A percentile compares a stretch with the other conserved stretches of the same genome.
phyloP scores from a whole-genome alignment of 2,329 filamentous ascomycete genomes.

The Ceratocystis papillata region DNA sequence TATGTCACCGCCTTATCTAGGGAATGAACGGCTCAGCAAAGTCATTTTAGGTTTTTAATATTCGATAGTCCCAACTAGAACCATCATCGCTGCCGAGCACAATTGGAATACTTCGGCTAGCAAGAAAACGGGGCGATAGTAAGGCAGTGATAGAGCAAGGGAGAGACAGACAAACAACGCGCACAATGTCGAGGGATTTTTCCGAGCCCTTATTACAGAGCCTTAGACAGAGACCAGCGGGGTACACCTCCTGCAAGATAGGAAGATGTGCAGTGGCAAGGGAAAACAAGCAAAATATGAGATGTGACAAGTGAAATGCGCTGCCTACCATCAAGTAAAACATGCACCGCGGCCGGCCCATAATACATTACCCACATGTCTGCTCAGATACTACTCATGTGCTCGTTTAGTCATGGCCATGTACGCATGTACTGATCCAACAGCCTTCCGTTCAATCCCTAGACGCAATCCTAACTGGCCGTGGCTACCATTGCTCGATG shows the following conservation, averaged over 20 bases:
- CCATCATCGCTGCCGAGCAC: neutral
- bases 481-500: too few species aligned
- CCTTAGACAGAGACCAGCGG: neutral
- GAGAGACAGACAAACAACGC: neutral
- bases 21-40: too few species aligned
- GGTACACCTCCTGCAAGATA: neutral
- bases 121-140: neutral
- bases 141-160: neutral
- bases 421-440: neutral
- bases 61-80: too few species aligned
- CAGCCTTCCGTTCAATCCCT: neutral
- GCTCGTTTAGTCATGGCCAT: neutral
- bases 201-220: neutral
- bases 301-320: constrained; percentile 2
- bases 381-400: neutral
- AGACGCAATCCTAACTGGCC: neutral
- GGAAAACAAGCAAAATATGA: constrained; percentile 8
- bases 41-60: too few species aligned
- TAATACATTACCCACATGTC: neutral
- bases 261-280: constrained; percentile 6
- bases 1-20: neutral
- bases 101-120: neutral
- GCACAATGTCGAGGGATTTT: constrained; percentile 7
- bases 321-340: neutral
- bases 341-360: neutral